Evolutionary conservation across 208 protist genomes (phyloP).

Genomic region (Naegleria gruberi): DNA sequence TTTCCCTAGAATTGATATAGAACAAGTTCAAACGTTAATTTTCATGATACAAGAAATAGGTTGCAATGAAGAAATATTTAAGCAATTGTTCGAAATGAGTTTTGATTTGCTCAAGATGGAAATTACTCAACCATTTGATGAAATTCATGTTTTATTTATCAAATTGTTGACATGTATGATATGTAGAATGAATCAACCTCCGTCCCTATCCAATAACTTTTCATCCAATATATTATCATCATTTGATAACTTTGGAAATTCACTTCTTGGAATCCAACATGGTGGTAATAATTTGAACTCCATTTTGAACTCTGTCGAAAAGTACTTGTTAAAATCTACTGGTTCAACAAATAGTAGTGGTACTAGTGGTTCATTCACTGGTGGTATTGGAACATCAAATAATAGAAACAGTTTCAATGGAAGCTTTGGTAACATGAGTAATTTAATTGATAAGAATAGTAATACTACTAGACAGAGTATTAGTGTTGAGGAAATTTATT

Average conservation of each 20-base stretch:
- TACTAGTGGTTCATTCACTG: too few species aligned
- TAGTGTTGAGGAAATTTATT: neutral
- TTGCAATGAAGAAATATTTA: constrained; percentile 1
- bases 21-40: constrained; percentile 9
- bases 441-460: neutral
- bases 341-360: too few species aligned
- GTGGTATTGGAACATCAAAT: too few species aligned
- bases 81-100: neutral
- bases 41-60: neutral
- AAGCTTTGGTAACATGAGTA: neutral
- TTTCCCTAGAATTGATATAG: constrained; percentile 2
- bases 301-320: neutral
- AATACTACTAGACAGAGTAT: neutral
- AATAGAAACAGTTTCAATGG: too few species aligned
- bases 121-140: neutral
- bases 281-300: neutral
- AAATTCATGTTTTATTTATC: neutral
- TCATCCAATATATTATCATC: neutral
- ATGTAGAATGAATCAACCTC: neutral
- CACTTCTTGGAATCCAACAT: too few species aligned
- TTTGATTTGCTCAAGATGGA: neutral
- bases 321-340: neutral
- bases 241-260: neutral
- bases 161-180: neutral
- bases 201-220: too few species aligned